Conservation (phyloP, 371 early-diverging fungal species). For the Mortierella sp. region DNA sequence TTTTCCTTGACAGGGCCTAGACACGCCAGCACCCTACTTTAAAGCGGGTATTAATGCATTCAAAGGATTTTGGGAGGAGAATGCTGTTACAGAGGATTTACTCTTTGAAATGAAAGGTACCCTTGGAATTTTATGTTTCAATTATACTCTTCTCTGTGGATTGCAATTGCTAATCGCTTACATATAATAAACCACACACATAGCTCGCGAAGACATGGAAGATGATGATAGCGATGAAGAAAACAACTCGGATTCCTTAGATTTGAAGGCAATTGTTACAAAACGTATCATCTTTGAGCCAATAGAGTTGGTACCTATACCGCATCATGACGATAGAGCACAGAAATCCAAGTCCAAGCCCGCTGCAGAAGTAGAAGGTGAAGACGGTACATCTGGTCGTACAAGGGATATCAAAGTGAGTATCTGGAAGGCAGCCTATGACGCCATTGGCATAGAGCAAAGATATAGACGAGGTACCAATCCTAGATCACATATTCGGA, state of each 20-base stretch:
- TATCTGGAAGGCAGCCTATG: slow-evolving; percentile 20
- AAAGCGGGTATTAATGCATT: slow-evolving; percentile 22
- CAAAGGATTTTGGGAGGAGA: slow-evolving; percentile 48
- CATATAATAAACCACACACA: background rate
- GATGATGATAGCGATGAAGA: slow-evolving; percentile 48
- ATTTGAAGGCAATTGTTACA: slow-evolving; percentile 29
- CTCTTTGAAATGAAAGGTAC: slow-evolving; percentile 53
- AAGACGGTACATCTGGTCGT: background rate
- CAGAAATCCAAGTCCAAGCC: background rate
- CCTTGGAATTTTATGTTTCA: background rate
- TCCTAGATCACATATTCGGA: background rate
- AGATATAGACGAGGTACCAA: background rate
- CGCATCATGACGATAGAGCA: background rate
- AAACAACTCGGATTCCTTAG: slow-evolving; percentile 20
- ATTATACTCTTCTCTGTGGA: background rate
- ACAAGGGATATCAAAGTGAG: background rate
- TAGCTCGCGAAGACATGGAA: slow-evolving; percentile 23
- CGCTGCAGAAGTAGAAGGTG: background rate
- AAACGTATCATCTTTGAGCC: slow-evolving; percentile 43
- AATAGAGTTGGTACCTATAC: slow-evolving; percentile 25
- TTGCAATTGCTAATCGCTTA: background rate
- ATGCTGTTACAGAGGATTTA: slow-evolving; percentile 46
- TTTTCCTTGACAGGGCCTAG: slow-evolving; percentile 32
- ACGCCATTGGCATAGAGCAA: slow-evolving; percentile 15
- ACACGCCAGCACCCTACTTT: slow-evolving; percentile 41